Conservation (phyloP, 805 yeast species). For the Torulaspora quercuum region DNA sequence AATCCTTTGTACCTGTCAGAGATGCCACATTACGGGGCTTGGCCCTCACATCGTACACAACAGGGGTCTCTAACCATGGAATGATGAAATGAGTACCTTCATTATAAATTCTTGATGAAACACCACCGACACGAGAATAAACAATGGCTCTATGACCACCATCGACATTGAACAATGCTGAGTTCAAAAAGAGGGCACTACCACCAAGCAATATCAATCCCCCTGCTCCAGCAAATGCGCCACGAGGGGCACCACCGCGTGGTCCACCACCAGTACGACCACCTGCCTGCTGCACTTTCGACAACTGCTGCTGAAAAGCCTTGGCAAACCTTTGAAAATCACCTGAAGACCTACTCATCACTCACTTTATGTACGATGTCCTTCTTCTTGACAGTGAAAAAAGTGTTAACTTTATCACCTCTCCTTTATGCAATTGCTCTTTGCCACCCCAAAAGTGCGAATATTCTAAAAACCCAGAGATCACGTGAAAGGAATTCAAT, state of each 20-base stretch:
- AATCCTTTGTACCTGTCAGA: constrained; percentile 94
- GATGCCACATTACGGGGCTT: constrained; percentile 95
- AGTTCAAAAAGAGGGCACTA: constrained; percentile 50
- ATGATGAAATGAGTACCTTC: constrained; percentile 95
- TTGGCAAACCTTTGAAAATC: constrained; percentile 54
- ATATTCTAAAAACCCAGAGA: not conserved
- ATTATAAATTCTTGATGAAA: constrained; percentile 72
- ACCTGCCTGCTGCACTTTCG: constrained; percentile 40
- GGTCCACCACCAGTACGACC: constrained; percentile 37
- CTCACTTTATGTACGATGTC: not conserved
- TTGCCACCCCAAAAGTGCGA: constrained; percentile 6
- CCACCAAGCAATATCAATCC: constrained; percentile 58
- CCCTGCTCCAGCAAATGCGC: constrained; percentile 60
- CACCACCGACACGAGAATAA: constrained; percentile 83
- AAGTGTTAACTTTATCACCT: too few relatives aligned
- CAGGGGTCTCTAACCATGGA: constrained; percentile 94
- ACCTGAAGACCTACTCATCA: constrained; percentile 32
- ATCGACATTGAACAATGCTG: constrained; percentile 78
- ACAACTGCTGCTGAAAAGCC: constrained; percentile 47
- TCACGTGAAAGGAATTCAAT: constrained; percentile 4
- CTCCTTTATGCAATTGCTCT: not conserved
- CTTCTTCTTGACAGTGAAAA: not conserved
- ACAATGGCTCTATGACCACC: constrained; percentile 99
- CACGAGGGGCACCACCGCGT: constrained; percentile 41
- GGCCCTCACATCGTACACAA: constrained; percentile 92